These are phyloP conservation scores for Cordyceps fumosorosea DNA, from an alignment of 2,329 filamentous ascomycete genomes.

Conservation along the genomic window DNA sequence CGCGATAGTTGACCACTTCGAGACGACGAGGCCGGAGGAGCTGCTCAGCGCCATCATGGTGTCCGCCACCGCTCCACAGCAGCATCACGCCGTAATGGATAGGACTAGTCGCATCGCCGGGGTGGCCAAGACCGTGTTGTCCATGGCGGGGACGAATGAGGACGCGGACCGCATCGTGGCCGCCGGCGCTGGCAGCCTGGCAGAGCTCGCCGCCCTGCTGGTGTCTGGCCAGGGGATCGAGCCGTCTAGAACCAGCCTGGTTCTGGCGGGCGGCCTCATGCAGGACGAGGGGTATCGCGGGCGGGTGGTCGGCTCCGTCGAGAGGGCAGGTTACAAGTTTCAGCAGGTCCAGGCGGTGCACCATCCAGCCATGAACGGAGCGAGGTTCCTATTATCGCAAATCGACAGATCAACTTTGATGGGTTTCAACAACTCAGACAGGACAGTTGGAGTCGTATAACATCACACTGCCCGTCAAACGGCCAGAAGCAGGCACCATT, in stretches of 20 bases:
- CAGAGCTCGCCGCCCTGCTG: constrained; percentile 15
- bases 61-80: constrained; percentile 9
- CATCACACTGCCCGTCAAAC: not conserved
- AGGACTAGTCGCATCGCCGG: constrained; percentile 17
- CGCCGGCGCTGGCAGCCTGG: constrained; percentile 16
- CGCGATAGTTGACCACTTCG: constrained; percentile 17
- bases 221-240: constrained; percentile 15
- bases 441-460: not conserved
- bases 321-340: constrained; percentile 15
- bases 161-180: constrained; percentile 18
- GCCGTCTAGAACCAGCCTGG: constrained; percentile 13
- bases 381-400: constrained; percentile 1
- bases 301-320: constrained; percentile 8
- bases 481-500: not conserved
- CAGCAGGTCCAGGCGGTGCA: constrained; percentile 14
- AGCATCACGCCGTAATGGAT: constrained; percentile 7
- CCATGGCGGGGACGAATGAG: constrained; percentile 12
- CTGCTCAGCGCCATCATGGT: constrained; percentile 18
- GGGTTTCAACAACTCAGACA: not conserved
- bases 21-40: constrained; percentile 12
- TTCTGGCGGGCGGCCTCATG: constrained; percentile 20
- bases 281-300: constrained; percentile 15
- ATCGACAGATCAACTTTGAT: not conserved
- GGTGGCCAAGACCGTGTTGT: constrained; percentile 17
- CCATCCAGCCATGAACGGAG: constrained; percentile 16